Evolutionary conservation across 1,284 basidiomycete species (phyloP).

Genomic region (Irpex sp.): DNA sequence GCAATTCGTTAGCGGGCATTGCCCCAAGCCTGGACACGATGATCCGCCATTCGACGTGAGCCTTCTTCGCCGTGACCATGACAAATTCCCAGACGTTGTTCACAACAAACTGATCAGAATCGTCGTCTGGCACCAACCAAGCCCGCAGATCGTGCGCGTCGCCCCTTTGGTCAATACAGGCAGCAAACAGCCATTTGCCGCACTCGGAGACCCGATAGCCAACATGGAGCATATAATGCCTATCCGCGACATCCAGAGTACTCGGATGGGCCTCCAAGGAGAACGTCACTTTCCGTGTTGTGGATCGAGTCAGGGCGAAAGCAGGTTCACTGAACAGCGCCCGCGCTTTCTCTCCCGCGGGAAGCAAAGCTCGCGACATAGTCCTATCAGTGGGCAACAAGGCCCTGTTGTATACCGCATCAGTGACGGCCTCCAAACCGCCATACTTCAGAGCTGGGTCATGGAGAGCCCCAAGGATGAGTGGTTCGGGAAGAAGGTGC

Average conservation of each 20-base stretch:
- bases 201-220: slow-evolving; percentile 64
- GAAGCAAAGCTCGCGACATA: slow-evolving; percentile 50
- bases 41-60: slow-evolving; percentile 77
- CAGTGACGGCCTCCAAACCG: slow-evolving; percentile 47
- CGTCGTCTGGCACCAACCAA: slow-evolving; percentile 53
- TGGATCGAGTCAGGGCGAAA: slow-evolving; percentile 55
- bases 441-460: slow-evolving; percentile 35
- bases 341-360: slow-evolving; percentile 33
- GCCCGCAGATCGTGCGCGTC: slow-evolving; percentile 66
- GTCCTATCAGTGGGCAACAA: slow-evolving; percentile 54
- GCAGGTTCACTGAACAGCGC: slow-evolving; percentile 61
- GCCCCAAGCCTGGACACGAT: slow-evolving; percentile 64
- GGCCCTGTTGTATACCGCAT: slow-evolving; percentile 69
- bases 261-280: slow-evolving; percentile 39
- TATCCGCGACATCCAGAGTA: slow-evolving; percentile 65
- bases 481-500: slow-evolving; percentile 68
- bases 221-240: slow-evolving; percentile 70
- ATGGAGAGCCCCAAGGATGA: slow-evolving; percentile 41
- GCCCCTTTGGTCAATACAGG: slow-evolving; percentile 74
- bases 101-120: slow-evolving; percentile 39
- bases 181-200: slow-evolving; percentile 71
- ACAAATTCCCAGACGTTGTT: slow-evolving; percentile 67
- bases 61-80: slow-evolving; percentile 51
- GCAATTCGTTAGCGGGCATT: slow-evolving; percentile 56
- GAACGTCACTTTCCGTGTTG: slow-evolving; percentile 42